phyloP scores from a whole-genome alignment of 2,329 filamentous ascomycete genomes.

The Alternaria sp. region DNA sequence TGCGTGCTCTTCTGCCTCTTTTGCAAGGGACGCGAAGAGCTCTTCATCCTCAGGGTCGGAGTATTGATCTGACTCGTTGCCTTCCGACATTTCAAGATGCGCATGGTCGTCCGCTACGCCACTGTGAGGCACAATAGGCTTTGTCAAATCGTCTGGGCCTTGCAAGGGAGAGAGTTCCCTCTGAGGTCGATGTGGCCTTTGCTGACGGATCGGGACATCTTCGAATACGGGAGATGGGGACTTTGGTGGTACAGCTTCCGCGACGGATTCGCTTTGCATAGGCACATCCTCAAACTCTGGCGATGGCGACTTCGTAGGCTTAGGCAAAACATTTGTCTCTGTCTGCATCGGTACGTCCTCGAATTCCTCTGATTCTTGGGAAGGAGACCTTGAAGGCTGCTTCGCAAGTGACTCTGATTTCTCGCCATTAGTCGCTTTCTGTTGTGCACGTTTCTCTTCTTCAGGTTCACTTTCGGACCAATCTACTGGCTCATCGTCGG shows the following conservation, averaged over 20 bases:
- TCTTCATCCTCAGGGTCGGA: slow-evolving; percentile 94
- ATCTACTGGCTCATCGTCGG: slow-evolving; percentile 55
- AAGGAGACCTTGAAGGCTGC: slow-evolving; percentile 50
- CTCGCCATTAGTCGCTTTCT: slow-evolving; percentile 1
- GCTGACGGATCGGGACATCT: slow-evolving; percentile 53
- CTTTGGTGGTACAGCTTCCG: slow-evolving; percentile 30
- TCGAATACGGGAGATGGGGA: slow-evolving; percentile 63
- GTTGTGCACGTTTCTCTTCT: slow-evolving; percentile 21
- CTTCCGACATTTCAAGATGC: slow-evolving; percentile 35
- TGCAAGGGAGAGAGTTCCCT: slow-evolving; percentile 40
- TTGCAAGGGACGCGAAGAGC: slow-evolving; percentile 82
- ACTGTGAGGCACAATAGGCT: slow-evolving; percentile 41
- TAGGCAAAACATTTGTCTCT: slow-evolving; percentile 16
- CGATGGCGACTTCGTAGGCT: slow-evolving; percentile 52
- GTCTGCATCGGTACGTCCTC: slow-evolving; percentile 56
- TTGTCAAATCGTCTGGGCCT: slow-evolving; percentile 41
- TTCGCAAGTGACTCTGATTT: slow-evolving; percentile 41
- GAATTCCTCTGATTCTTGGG: slow-evolving; percentile 60
- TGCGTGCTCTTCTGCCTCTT: slow-evolving; percentile 92
- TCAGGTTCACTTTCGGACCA: slow-evolving; percentile 65
- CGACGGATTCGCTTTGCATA: slow-evolving; percentile 21
- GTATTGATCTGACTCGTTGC: slow-evolving; percentile 51
- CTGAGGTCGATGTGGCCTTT: slow-evolving; percentile 20
- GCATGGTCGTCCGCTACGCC: slow-evolving; percentile 43
- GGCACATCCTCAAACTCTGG: slow-evolving; percentile 63